A percentile compares a stretch with the other conserved stretches of the same genome.
Conservation (phyloP, 2,329 filamentous ascomycete genomes). For the Bipolaris sorokiniana region DNA sequence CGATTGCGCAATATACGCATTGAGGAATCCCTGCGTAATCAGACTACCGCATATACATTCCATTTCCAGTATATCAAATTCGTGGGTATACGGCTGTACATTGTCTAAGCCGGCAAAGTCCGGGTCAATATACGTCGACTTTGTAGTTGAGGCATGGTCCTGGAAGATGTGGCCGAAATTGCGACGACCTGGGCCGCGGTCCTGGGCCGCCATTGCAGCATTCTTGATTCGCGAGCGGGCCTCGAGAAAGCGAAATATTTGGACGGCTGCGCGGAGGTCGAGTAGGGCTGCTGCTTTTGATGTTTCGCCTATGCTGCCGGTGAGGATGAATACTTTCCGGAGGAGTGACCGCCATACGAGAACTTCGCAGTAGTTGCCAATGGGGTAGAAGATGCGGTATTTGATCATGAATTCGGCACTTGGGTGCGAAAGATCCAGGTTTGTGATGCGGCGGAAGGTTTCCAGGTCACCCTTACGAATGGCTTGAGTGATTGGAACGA, state of each 20-base stretch:
- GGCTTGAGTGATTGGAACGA: slow-evolving; percentile 73
- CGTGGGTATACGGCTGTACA: slow-evolving; percentile 36
- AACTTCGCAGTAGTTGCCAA: slow-evolving; percentile 78
- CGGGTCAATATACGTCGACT: slow-evolving; percentile 50
- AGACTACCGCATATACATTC: slow-evolving; percentile 79
- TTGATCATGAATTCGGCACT: slow-evolving; percentile 70
- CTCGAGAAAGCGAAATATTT: slow-evolving; percentile 70
- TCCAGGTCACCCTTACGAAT: slow-evolving; percentile 77
- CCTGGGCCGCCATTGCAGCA: slow-evolving; percentile 34
- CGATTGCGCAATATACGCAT: slow-evolving; percentile 82
- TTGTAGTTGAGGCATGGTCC: slow-evolving; percentile 55
- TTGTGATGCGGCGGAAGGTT: slow-evolving; percentile 73
- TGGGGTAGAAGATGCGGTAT: slow-evolving; percentile 75
- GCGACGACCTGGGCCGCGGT: slow-evolving; percentile 44
- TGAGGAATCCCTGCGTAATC: slow-evolving; percentile 78
- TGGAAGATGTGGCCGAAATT: slow-evolving; percentile 56
- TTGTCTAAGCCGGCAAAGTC: slow-evolving; percentile 52
- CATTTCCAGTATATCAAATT: slow-evolving; percentile 67
- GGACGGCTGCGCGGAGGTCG: slow-evolving; percentile 71
- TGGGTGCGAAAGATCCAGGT: slow-evolving; percentile 41
- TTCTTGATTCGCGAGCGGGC: slow-evolving; percentile 50
- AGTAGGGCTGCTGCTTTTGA: slow-evolving; percentile 69
- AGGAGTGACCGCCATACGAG: slow-evolving; percentile 84
- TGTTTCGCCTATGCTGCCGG: slow-evolving; percentile 68
- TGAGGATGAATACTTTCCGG: slow-evolving; percentile 77